Evolutionary conservation across 139 green algal species (phyloP).

Genomic region (Volvox reticuliferus): DNA sequence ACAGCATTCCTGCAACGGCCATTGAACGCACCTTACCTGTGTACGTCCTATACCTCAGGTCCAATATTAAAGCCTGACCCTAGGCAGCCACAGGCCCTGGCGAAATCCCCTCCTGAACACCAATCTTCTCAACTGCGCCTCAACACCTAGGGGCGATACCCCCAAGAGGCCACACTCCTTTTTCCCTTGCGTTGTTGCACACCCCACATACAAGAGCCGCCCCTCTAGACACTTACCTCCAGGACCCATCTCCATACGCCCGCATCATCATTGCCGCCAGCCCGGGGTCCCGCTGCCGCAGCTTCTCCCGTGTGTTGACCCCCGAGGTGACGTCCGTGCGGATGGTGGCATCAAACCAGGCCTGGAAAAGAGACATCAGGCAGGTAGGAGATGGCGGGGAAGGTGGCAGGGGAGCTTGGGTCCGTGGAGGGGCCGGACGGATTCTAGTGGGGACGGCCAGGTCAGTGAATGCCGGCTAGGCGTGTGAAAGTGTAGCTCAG

Average conservation of each 20-base stretch:
- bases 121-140: background rate
- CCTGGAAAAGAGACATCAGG: slow-evolving; percentile 46
- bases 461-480: too few species aligned
- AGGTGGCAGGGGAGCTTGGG: background rate
- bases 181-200: background rate
- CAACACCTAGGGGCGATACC: background rate
- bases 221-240: slow-evolving; percentile 35
- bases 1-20: too few species aligned
- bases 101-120: background rate
- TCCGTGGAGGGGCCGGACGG: too few species aligned
- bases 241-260: slow-evolving; percentile 69
- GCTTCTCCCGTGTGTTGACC: slow-evolving; percentile 75
- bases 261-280: slow-evolving; percentile 67
- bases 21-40: too few species aligned
- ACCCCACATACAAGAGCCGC: background rate
- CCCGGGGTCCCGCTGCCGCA: slow-evolving; percentile 69
- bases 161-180: too few species aligned
- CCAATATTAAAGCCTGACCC: too few species aligned
- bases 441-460: too few species aligned
- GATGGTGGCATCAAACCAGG: slow-evolving; percentile 81
- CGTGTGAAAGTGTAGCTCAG: too few species aligned
- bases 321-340: slow-evolving; percentile 79
- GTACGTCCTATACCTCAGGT: too few species aligned
- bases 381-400: background rate
- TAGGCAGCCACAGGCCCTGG: background rate